These are phyloP conservation scores for Candida methanosorbosa DNA, from an alignment of 805 yeast species.

Conservation along the genomic window DNA sequence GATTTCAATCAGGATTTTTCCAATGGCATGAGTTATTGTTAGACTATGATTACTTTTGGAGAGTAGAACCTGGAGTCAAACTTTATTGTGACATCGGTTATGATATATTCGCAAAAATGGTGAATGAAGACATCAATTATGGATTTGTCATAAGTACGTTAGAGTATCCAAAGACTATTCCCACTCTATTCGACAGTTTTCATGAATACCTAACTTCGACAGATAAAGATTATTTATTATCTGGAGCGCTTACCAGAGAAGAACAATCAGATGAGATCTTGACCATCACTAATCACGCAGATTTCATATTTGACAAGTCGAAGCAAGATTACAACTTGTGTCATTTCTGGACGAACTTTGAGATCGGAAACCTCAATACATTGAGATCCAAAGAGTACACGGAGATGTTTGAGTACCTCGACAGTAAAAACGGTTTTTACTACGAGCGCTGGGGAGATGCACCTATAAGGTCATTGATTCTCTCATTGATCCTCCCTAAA, in stretches of 20 bases:
- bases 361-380: constrained; percentile 63
- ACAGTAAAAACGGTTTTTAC: constrained; percentile 76
- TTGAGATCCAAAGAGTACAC: constrained; percentile 63
- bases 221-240: constrained; percentile 28
- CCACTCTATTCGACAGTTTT: constrained; percentile 36
- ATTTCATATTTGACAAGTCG: constrained; percentile 52
- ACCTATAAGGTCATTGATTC: constrained; percentile 64
- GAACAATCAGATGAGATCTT: too few relatives aligned
- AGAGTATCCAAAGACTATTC: constrained; percentile 63
- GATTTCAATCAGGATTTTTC: constrained; percentile 82
- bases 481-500: constrained; percentile 60
- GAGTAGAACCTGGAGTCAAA: constrained; percentile 79
- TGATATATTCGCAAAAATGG: constrained; percentile 69
- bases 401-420: constrained; percentile 60
- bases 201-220: constrained; percentile 23
- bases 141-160: constrained; percentile 69
- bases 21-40: constrained; percentile 59
- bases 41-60: constrained; percentile 82
- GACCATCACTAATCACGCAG: constrained; percentile 57
- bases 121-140: constrained; percentile 55
- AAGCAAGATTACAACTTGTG: constrained; percentile 65
- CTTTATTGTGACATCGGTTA: constrained; percentile 70
- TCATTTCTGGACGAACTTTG: constrained; percentile 88
- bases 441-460: constrained; percentile 94
- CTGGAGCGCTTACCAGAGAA: constrained; percentile 21